Conservation (phyloP, 257 asterid species). For the Solanum virginianum region DNA sequence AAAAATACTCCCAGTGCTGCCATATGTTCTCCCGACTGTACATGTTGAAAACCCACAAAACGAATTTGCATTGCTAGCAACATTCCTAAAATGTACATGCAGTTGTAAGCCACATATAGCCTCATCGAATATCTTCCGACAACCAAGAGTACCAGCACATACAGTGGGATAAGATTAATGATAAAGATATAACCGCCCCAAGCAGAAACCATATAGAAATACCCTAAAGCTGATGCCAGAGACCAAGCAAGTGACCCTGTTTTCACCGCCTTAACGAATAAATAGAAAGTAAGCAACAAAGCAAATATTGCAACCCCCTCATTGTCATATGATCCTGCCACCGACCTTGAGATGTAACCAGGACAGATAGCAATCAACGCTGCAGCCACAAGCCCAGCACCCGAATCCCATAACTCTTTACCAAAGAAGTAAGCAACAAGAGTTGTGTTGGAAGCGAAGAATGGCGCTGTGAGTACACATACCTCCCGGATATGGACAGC, state of each 20-base stretch:
- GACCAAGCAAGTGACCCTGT: constrained; percentile 99
- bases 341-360: constrained; percentile 97
- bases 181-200: constrained; percentile 99
- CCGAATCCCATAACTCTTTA: constrained; percentile 96
- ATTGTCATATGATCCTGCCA: constrained; percentile 96
- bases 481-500: constrained; percentile 99
- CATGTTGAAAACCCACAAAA: constrained; percentile 98
- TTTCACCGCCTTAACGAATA: constrained; percentile 96
- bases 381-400: constrained; percentile 99
- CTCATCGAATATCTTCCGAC: constrained; percentile 97
- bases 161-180: constrained; percentile 86
- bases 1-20: constrained; percentile 99
- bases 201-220: constrained; percentile 98
- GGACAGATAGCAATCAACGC: constrained; percentile 95
- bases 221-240: constrained; percentile 90
- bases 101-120: constrained; percentile 87
- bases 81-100: constrained; percentile 87
- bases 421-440: constrained; percentile 98
- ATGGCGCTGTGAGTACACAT: constrained; percentile 97
- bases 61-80: constrained; percentile 98
- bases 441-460: constrained; percentile 95
- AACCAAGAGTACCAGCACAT: constrained; percentile 81
- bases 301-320: constrained; percentile 99
- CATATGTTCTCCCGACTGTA: constrained; percentile 99
- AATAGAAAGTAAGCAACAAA: constrained; percentile 81